Base-by-base conservation (phyloP, 371 early-diverging fungal genomes). In the Encephalitozoon intestinalis region DNA sequence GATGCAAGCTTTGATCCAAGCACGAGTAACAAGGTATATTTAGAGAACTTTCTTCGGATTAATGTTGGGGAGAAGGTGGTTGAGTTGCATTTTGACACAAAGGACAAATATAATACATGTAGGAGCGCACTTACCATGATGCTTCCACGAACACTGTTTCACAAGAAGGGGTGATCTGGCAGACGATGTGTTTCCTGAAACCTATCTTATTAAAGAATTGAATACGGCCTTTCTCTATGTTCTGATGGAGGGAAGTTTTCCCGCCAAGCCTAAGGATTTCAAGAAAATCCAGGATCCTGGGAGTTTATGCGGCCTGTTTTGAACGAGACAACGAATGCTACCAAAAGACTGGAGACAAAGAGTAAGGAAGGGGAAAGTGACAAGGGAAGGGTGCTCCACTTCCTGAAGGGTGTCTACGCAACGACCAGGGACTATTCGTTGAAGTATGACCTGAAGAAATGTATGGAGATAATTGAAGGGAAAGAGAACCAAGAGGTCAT, bases 381-480 rank as follows among this genome's bases (percentile, higher is more conserved):
- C 4, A 82, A 78, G 71, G 70, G 80, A 25, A 34, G 28, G 4
- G 69, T 85, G 4, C 9, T 85, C 21, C 34, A 66, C 4, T 79
- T 71, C 49, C 25, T 85, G 6, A 64, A 52, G 39, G 68, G 77
- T 28, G 25, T 63, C 18, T 51, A 30, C 6, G 46, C 49, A n/a
- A 77, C 40, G 49, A 84, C 85, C n/a, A 58, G 31, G 37, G 84
- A 85, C 71, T 73, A 75, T 52, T 75, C 63, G 63, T 46, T 85
- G 30, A 77, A 73, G 39, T 85, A 85, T 67, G 85, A 85, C 72
- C 58, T 85, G 21, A 23, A 15, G 37, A 77, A 78, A 52, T 85
- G 85, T 67, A 68, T 83, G 26, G 83, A 85, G 72, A 78, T 81
- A 9, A 44, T 85, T n/a, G 79, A 81, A 68, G 85, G 85, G 7